These are phyloP conservation scores for Exophiala oligosperma DNA, from an alignment of 2,329 filamentous ascomycete species.

Conservation along the genomic window DNA sequence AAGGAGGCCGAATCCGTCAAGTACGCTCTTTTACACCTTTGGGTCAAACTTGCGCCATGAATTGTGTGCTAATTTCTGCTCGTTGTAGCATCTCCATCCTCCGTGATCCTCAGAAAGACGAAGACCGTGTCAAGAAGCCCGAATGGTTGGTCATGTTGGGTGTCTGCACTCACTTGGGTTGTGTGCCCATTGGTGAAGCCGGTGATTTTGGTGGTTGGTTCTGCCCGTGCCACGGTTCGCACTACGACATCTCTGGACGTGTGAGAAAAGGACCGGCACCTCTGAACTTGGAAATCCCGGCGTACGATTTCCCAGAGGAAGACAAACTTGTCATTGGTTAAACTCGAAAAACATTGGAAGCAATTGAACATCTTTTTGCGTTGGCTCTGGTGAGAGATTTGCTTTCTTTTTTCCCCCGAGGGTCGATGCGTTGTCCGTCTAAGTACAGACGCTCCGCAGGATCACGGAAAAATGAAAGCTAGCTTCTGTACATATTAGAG, in stretches of 20 bases:
- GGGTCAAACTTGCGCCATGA: not conserved
- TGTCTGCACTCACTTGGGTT: conserved; percentile 98
- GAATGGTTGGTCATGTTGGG: conserved; percentile 99
- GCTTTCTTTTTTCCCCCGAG: too few species aligned
- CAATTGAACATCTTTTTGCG: not conserved
- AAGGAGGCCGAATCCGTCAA: conserved; percentile 89
- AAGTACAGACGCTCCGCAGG: too few species aligned
- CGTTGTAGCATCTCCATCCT: conserved; percentile 62
- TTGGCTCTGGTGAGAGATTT: not conserved
- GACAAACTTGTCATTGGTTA: conserved; percentile 91
- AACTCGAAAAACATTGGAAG: conserved; percentile 31
- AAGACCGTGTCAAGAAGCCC: conserved; percentile 93
- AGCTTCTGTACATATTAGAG: conserved; percentile 26
- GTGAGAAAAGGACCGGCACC: conserved; percentile 96
- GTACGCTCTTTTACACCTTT: conserved; percentile 24
- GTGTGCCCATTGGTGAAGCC: conserved; percentile 97
- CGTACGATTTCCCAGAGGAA: conserved; percentile 91
- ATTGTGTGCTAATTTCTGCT: not conserved
- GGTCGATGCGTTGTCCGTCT: too few species aligned
- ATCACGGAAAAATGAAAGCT: not conserved
- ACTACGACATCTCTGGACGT: conserved; percentile 99
- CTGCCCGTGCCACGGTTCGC: conserved; percentile 99
- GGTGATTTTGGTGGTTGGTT: conserved; percentile 99
- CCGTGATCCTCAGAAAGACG: conserved; percentile 87
- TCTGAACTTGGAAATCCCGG: conserved; percentile 92